These are phyloP conservation scores for Sugiyamaella castrensis DNA, from an alignment of 1,139 yeast genomes.

Conservation along the genomic window DNA sequence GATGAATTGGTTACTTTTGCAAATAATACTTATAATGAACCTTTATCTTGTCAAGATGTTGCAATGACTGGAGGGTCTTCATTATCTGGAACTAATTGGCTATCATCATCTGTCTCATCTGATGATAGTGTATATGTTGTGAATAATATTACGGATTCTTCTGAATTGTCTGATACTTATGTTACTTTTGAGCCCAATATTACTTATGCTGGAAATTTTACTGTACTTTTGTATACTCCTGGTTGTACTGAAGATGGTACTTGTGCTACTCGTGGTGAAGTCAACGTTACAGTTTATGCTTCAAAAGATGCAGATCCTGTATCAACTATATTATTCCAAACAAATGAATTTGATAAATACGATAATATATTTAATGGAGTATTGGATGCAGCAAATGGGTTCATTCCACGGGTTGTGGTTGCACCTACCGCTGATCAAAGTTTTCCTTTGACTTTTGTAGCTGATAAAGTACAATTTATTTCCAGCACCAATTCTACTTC, in stretches of 20 bases:
- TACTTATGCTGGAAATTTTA: constrained; percentile 65
- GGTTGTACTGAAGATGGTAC: constrained; percentile 74
- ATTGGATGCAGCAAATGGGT: constrained; percentile 46
- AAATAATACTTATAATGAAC: constrained; percentile 66
- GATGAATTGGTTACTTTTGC: constrained; percentile 67
- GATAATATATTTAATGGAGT: constrained; percentile 75
- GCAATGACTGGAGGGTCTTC: constrained; percentile 21
- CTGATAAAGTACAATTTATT: constrained; percentile 62
- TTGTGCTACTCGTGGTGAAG: constrained; percentile 69
- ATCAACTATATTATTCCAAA: constrained; percentile 60
- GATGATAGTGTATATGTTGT: constrained; percentile 35
- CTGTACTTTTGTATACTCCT: constrained; percentile 74
- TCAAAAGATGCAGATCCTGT: constrained; percentile 44
- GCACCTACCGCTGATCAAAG: constrained; percentile 39
- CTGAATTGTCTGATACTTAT: constrained; percentile 40
- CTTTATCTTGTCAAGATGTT: constrained; percentile 41
- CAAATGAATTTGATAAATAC: constrained; percentile 74
- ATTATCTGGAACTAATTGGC: constrained; percentile 30
- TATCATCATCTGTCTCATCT: constrained; percentile 26
- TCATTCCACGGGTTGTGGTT: constrained; percentile 48
- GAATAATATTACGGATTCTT: constrained; percentile 36
- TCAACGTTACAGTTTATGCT: constrained; percentile 65
- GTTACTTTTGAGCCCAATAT: constrained; percentile 69
- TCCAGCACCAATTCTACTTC: constrained; percentile 34
- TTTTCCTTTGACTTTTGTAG: constrained; percentile 56